These are phyloP conservation scores for Protostelium mycophagum DNA, from an alignment of 78 protist genomes.

Conservation along the genomic window DNA sequence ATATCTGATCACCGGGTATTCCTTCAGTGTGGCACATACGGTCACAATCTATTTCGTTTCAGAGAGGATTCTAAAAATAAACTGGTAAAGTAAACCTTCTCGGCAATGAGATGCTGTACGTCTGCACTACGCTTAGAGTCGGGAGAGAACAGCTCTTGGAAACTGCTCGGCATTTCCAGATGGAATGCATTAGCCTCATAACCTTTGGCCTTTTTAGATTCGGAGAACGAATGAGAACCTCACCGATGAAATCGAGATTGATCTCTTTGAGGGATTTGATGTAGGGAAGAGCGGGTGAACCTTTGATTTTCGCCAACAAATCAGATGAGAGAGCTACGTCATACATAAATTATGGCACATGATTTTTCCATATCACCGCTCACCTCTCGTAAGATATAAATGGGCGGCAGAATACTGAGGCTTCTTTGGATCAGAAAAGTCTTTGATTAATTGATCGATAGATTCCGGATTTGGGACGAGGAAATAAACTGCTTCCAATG, in stretches of 20 bases:
- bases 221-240: background rate
- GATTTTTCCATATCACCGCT: background rate
- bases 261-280: slow-evolving; percentile 67
- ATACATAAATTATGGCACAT: background rate
- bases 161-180: slow-evolving; percentile 24
- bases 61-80: background rate
- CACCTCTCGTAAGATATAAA: slow-evolving; percentile 50
- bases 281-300: background rate
- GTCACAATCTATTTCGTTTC: slow-evolving; percentile 24
- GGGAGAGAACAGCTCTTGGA: slow-evolving; percentile 32
- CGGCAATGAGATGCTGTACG: slow-evolving; percentile 42
- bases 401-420: slow-evolving; percentile 53
- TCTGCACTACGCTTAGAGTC: slow-evolving; percentile 22
- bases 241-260: slow-evolving; percentile 52
- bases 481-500: slow-evolving; percentile 65
- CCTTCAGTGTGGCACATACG: slow-evolving; percentile 57
- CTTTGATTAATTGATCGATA: slow-evolving; percentile 43
- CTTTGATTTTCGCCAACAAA: background rate
- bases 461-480: slow-evolving; percentile 56
- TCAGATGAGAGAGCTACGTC: background rate
- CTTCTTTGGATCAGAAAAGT: slow-evolving; percentile 33
- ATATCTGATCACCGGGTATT: slow-evolving; percentile 54
- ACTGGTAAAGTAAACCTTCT: background rate
- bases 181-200: slow-evolving; percentile 24
- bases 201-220: background rate